These are phyloP conservation scores for Sporobolus alterniflorus DNA, from an alignment of 202 grass and related monocot genomes.

Conservation along the genomic window DNA sequence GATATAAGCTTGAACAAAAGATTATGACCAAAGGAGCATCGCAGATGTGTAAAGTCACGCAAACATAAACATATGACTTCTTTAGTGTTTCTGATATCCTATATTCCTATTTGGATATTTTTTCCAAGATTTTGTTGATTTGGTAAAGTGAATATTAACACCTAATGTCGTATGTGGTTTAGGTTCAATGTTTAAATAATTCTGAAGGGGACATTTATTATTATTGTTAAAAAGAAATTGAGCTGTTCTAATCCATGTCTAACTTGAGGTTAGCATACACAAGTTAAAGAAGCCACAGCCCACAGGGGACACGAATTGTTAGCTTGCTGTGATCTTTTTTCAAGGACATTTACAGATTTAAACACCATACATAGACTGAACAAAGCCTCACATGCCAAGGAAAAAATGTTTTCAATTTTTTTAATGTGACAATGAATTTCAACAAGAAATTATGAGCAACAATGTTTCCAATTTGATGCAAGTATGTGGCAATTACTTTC, in stretches of 20 bases:
- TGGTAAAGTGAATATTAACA: not conserved
- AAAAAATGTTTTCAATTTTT: not conserved
- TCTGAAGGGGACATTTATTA: not conserved
- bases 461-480: not conserved
- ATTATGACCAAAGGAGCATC: not conserved
- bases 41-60: not conserved
- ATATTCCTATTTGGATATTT: not conserved
- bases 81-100: not conserved
- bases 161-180: not conserved
- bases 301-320: not conserved
- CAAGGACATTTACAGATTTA: not conserved
- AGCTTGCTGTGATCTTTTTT: not conserved
- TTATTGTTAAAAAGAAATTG: not conserved
- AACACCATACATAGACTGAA: not conserved
- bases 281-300: too few species aligned
- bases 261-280: not conserved
- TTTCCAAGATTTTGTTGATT: not conserved
- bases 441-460: conserved; percentile 9
- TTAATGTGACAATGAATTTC: not conserved
- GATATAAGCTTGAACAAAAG: not conserved
- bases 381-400: not conserved
- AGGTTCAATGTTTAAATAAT: not conserved
- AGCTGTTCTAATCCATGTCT: not conserved
- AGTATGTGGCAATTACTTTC: not conserved
- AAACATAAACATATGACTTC: conserved; percentile 9